These are phyloP conservation scores for Fraxinus sp. DNA, from an alignment of 305 asterid species.

Conservation along the genomic window DNA sequence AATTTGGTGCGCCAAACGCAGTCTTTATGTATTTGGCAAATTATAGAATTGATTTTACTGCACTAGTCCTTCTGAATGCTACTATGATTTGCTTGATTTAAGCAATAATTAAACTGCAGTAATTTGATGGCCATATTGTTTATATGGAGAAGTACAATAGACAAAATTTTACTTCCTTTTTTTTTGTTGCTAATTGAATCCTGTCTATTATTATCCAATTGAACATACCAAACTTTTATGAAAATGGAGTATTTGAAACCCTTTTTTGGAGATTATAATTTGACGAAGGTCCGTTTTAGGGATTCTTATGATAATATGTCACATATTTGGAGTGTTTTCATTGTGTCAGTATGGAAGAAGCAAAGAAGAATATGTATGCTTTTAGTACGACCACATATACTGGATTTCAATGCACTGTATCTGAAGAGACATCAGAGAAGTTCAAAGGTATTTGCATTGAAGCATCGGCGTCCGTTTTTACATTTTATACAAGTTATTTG, in stretches of 20 bases:
- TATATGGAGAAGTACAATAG: background rate
- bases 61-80: background rate
- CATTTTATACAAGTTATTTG: background rate
- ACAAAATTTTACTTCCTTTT: background rate
- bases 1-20: background rate
- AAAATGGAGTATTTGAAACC: background rate
- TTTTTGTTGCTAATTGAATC: background rate
- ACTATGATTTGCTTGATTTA: background rate
- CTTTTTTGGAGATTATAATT: background rate
- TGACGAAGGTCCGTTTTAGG: background rate
- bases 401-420: conserved; percentile 97
- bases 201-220: background rate
- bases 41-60: background rate
- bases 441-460: conserved; percentile 65
- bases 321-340: background rate
- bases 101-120: background rate
- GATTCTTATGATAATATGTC: background rate
- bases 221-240: background rate
- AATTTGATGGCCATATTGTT: background rate
- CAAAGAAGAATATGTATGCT: conserved; percentile 95
- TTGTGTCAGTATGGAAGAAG: conserved; percentile 83
- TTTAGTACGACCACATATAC: conserved; percentile 94
- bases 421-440: conserved; percentile 96
- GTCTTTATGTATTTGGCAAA: background rate
- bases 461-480: background rate